Percentiles rank a stretch among this genome's conserved stretches.
These are phyloP conservation scores for Chondrus crispus DNA, from an alignment of 23 red algal genomes.

Conservation along the genomic window DNA sequence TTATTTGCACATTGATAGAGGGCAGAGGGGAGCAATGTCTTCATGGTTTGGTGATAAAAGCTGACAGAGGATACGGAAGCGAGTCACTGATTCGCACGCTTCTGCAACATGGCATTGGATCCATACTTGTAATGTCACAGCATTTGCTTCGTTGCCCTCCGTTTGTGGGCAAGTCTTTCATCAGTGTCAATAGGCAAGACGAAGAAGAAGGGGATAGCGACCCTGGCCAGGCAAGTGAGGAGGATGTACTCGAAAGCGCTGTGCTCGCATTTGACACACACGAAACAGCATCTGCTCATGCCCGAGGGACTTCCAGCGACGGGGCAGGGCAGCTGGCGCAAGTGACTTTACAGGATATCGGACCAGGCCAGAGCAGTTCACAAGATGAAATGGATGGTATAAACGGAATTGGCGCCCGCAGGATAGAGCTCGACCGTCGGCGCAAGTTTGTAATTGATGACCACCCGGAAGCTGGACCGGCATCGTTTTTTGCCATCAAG, in stretches of 20 bases:
- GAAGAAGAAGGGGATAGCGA: not conserved
- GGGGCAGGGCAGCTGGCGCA: not conserved
- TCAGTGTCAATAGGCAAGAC: not conserved
- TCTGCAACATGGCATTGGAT: not conserved
- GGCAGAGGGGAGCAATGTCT: not conserved
- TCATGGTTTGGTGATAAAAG: not conserved
- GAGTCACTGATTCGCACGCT: not conserved
- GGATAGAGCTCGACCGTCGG: not conserved
- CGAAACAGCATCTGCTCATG: not conserved
- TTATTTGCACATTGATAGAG: not conserved
- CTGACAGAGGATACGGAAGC: not conserved
- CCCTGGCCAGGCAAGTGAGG: not conserved
- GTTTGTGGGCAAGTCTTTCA: not conserved
- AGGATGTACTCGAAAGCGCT: not conserved
- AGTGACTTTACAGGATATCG: no score
- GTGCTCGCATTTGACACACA: not conserved
- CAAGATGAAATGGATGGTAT: not conserved
- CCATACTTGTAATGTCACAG: not conserved
- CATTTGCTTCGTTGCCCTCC: not conserved
- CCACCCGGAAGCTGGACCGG: no score
- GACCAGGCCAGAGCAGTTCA: no score
- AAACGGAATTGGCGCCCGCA: no score
- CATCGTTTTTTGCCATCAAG: not conserved
- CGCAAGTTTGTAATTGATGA: not conserved
- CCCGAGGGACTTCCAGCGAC: not conserved